These are phyloP conservation scores for Fagopyrum homotropicum DNA, from an alignment of 148 eudicot genomes.

Conservation along the genomic window DNA sequence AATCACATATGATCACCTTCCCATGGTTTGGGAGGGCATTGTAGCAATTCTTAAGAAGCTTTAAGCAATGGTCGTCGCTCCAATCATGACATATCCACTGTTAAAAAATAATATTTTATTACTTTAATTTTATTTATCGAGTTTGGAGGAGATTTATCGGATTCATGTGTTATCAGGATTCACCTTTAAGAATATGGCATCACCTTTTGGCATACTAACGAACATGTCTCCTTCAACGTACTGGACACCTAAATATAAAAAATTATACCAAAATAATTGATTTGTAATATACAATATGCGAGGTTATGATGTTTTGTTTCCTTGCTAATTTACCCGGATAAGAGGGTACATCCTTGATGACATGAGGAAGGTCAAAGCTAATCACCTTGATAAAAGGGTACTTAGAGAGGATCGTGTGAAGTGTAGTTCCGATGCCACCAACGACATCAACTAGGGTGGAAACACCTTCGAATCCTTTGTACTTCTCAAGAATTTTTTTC, in stretches of 20 bases:
- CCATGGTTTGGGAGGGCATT: constrained; percentile 20
- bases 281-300: too few species aligned
- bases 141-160: too few species aligned
- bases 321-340: constrained; percentile 9
- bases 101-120: neutral
- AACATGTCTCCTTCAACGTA: constrained; percentile 19
- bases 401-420: constrained; percentile 17
- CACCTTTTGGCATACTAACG: constrained; percentile 14
- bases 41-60: constrained; percentile 17
- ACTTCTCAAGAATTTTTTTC: too few species aligned
- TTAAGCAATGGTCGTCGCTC: constrained; percentile 16
- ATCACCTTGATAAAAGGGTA: constrained; percentile 19
- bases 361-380: constrained; percentile 23
- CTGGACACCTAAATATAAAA: constrained; percentile 6
- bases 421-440: constrained; percentile 17
- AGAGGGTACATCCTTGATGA: constrained; percentile 15
- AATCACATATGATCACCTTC: constrained; percentile 15
- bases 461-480: constrained; percentile 9
- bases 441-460: constrained; percentile 16
- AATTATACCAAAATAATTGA: too few species aligned
- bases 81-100: constrained; percentile 9
- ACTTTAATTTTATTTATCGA: too few species aligned
- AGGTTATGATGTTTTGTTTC: too few species aligned
- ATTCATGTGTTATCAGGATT: neutral
- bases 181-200: constrained; percentile 19